Evolutionary conservation across 1,139 yeast species (phyloP).

Genomic region (Yamadazyma dushanensis): DNA sequence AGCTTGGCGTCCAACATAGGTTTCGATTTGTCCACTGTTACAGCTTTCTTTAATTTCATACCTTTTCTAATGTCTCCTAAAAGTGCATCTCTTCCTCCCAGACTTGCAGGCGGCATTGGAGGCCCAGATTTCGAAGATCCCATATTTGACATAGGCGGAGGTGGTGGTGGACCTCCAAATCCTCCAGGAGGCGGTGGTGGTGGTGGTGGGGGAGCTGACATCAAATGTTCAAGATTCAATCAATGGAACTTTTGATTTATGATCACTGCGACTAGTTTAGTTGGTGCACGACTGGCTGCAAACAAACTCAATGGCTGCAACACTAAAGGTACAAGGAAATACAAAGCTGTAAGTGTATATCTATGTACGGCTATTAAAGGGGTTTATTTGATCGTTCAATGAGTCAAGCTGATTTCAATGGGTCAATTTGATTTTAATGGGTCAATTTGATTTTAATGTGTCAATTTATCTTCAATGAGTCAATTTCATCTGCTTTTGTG

Average conservation of each 20-base stretch:
- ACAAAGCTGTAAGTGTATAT: no score
- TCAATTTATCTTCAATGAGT: no score
- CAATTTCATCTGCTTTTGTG: no score
- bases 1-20: constrained; percentile 39
- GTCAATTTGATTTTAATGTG: no score
- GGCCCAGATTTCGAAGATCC: constrained; percentile 18
- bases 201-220: constrained; percentile 20
- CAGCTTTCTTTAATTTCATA: constrained; percentile 67
- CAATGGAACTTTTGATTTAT: no score
- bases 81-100: constrained; percentile 71
- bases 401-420: no score
- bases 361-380: no score
- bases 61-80: constrained; percentile 89
- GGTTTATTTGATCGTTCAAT: no score
- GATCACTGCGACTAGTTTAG: constrained; percentile 2
- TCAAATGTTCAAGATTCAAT: neutral
- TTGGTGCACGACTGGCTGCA: no score
- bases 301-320: no score
- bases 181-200: constrained; percentile 18
- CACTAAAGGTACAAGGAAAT: no score
- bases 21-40: constrained; percentile 46
- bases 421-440: no score
- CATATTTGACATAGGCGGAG: constrained; percentile 41
- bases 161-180: constrained; percentile 39
- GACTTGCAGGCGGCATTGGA: constrained; percentile 33